These are phyloP conservation scores for Ogataea ramenticola DNA, from an alignment of 805 yeast species.

Conservation along the genomic window DNA sequence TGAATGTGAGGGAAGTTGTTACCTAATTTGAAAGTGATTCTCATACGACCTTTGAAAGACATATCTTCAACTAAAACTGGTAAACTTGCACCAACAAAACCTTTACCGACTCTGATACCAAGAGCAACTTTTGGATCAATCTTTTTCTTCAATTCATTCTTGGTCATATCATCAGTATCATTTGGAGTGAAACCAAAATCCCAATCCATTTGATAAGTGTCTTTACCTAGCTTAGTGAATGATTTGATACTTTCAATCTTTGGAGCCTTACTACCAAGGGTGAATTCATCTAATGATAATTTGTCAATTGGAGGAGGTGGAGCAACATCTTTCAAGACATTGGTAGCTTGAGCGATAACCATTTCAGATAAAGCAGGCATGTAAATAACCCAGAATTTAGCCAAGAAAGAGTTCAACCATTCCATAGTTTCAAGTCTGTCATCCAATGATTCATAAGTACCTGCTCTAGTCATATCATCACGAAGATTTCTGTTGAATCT, in stretches of 20 bases:
- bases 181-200: slow-evolving; percentile 73
- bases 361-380: slow-evolving; percentile 80
- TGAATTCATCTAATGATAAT: slow-evolving; percentile 65
- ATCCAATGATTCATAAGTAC: slow-evolving; percentile 57
- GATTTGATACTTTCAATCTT: slow-evolving; percentile 65
- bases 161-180: slow-evolving; percentile 80
- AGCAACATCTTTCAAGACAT: slow-evolving; percentile 57
- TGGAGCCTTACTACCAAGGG: slow-evolving; percentile 78
- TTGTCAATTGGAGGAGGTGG: slow-evolving; percentile 83
- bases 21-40: slow-evolving; percentile 53
- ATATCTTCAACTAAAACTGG: slow-evolving; percentile 80
- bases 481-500: slow-evolving; percentile 67
- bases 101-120: slow-evolving; percentile 77
- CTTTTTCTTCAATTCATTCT: slow-evolving; percentile 60
- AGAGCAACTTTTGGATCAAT: slow-evolving; percentile 75
- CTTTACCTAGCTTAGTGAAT: slow-evolving; percentile 60
- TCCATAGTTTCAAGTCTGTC: slow-evolving; percentile 65
- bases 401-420: slow-evolving; percentile 72
- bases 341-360: slow-evolving; percentile 65
- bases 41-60: slow-evolving; percentile 66
- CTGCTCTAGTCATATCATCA: slow-evolving; percentile 66
- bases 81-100: slow-evolving; percentile 64
- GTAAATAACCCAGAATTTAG: slow-evolving; percentile 81
- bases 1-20: slow-evolving; percentile 74
- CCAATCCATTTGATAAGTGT: slow-evolving; percentile 79